Evolutionary conservation across 2,329 filamentous ascomycete species (phyloP), one percentile per base, ranked within the genome.

Genomic region (Stachybotrys echinatus): DNA sequence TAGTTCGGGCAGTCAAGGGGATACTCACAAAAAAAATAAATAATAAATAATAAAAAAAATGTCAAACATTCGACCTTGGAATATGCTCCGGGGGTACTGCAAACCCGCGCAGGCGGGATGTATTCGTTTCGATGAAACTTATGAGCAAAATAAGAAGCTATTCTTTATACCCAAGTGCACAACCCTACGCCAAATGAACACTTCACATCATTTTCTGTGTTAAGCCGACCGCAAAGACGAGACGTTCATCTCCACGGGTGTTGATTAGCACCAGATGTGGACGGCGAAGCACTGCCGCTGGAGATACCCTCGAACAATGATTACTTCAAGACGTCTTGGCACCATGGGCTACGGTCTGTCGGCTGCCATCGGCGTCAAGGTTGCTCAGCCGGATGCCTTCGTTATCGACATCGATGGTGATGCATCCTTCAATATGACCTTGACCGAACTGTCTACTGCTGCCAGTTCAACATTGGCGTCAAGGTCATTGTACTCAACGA

Each of bases 251-350:
- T 75, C 91, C 2, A 97, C 92, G 2, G 94, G 92, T 71, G 94
- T 97, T 10, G 94, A 94, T 40, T 92, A 97, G 72, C 92, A 97
- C 49, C 92, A 99, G 72, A 97, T 97, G 94, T 97, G 92, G 94
- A 81, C 89, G 22, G 94, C 92, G 4, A 92, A 97, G 74, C 92
- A 96, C 76, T 97, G 90, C 84, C 84, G 91, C 62, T 97, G 94
- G 92, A 83, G 90, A 55, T 74, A 91, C 62, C 92, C 94, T 27
- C 85, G 94, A 58, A 89, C 88, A 54, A 95, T 97, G 88, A 88
- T 99, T 72, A 96, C 92, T 27, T 96, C 92, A 1, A 92, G 94
- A 68, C 94, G 94, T 66, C 84, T 97, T n/a, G 92, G 44, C 27
- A 40, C 69, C 18, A 97, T 97, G 94, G 94, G 94, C 51, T 97